These are phyloP conservation scores for Cucurbitaria berberidis DNA, from an alignment of 2,329 filamentous ascomycete genomes.

Conservation along the genomic window DNA sequence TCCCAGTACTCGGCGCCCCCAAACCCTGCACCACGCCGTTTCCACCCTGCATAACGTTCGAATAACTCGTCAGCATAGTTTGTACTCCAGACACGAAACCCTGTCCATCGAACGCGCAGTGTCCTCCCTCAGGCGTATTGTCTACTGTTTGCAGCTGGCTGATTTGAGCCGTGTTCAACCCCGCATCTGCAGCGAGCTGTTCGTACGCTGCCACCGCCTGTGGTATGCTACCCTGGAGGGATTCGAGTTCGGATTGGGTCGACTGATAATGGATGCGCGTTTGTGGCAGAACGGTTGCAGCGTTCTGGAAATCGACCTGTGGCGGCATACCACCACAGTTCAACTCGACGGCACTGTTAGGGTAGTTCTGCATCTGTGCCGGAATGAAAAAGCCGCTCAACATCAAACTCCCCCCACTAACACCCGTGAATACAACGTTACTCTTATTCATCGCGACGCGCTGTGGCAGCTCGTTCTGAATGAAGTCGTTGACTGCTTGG, in stretches of 20 bases:
- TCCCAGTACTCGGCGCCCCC: slow-evolving; percentile 46
- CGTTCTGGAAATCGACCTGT: slow-evolving; percentile 58
- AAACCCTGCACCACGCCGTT: slow-evolving; percentile 59
- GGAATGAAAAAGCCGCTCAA: slow-evolving; percentile 66
- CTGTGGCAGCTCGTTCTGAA: slow-evolving; percentile 58
- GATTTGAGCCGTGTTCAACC: slow-evolving; percentile 54
- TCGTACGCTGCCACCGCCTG: slow-evolving; percentile 60
- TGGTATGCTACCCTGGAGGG: slow-evolving; percentile 60
- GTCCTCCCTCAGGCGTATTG: slow-evolving; percentile 62
- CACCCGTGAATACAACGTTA: slow-evolving; percentile 64
- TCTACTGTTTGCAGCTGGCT: slow-evolving; percentile 63
- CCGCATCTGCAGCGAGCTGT: slow-evolving; percentile 53
- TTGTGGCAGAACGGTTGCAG: slow-evolving; percentile 50
- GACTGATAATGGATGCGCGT: slow-evolving; percentile 65
- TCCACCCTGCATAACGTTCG: slow-evolving; percentile 61
- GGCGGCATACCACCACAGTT: slow-evolving; percentile 63
- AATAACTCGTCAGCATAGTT: slow-evolving; percentile 61
- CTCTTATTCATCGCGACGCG: slow-evolving; percentile 60
- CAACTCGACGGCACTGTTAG: slow-evolving; percentile 59
- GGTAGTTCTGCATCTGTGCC: slow-evolving; percentile 59
- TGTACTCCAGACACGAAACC: slow-evolving; percentile 64
- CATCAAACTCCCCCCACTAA: slow-evolving; percentile 61
- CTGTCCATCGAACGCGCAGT: slow-evolving; percentile 64
- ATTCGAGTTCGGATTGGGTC: slow-evolving; percentile 58
- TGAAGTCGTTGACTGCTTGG: slow-evolving; percentile 61